Evolutionary conservation across 1,284 basidiomycete species (phyloP).

Genomic region (Megacollybia platyphylla): DNA sequence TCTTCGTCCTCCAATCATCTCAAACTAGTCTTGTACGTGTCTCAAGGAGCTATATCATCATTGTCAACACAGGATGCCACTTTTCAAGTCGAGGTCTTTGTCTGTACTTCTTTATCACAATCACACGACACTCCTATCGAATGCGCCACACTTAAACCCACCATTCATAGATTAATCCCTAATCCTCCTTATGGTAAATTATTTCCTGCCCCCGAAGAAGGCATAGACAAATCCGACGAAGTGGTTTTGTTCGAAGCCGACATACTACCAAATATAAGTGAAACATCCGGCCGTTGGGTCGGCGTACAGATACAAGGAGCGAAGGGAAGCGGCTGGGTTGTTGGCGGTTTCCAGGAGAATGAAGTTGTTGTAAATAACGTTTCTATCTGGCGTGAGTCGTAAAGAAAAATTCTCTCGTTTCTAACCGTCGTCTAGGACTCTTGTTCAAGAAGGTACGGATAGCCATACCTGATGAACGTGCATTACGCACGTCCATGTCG

Average conservation of each 20-base stretch:
- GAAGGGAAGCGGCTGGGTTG: constrained; percentile 52
- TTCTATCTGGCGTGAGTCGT: constrained; percentile 2
- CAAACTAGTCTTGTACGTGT: constrained; percentile 43
- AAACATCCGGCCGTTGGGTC: constrained; percentile 23
- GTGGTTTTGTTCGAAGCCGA: constrained; percentile 48
- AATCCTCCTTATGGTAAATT: constrained; percentile 32
- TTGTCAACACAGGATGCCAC: constrained; percentile 35
- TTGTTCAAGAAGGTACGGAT: constrained; percentile 20
- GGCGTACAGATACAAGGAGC: constrained; percentile 38
- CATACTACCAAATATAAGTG: constrained; percentile 14
- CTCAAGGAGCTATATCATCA: constrained; percentile 37
- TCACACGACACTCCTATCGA: constrained; percentile 9
- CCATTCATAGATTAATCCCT: constrained; percentile 46
- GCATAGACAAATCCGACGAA: constrained; percentile 62
- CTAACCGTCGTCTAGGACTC: constrained; percentile 18
- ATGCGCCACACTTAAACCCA: constrained; percentile 32
- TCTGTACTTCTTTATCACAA: constrained; percentile 19
- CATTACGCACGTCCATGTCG: constrained; percentile 20
- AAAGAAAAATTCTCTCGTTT: constrained; percentile 3
- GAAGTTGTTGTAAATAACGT: constrained; percentile 17
- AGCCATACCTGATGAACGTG: constrained; percentile 14
- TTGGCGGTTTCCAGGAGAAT: constrained; percentile 31
- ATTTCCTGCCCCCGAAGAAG: constrained; percentile 57
- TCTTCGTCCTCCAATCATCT: background rate
- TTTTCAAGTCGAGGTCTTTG: constrained; percentile 29